phyloP scores from a whole-genome alignment of 495 filamentous ascomycete species.

The Darksidea phi region DNA sequence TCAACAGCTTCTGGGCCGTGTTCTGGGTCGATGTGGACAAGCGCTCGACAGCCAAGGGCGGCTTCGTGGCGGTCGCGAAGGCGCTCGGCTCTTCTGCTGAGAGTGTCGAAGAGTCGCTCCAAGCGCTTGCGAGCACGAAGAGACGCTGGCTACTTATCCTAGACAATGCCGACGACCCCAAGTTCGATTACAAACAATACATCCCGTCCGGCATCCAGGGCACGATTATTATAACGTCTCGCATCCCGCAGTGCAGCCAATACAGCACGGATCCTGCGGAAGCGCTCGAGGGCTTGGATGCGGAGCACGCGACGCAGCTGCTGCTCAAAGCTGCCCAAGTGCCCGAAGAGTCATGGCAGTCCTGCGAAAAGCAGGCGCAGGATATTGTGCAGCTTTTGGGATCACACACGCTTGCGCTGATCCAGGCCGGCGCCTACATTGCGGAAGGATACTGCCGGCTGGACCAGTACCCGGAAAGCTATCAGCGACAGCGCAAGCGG shows the following conservation, averaged over 20 bases:
- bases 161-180: slow-evolving; percentile 32
- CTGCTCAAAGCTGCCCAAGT: too few species aligned
- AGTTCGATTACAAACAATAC: slow-evolving; percentile 26
- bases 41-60: slow-evolving; percentile 1
- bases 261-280: too few species aligned
- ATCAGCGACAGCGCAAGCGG: slow-evolving; percentile 15
- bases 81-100: slow-evolving; percentile 5
- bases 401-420: slow-evolving; percentile 30
- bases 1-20: slow-evolving; percentile 28
- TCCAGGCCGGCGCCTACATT: slow-evolving; percentile 36
- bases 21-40: slow-evolving; percentile 30
- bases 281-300: too few species aligned
- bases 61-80: slow-evolving; percentile 21
- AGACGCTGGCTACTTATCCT: slow-evolving; percentile 27
- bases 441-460: slow-evolving; percentile 20
- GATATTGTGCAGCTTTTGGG: slow-evolving; percentile 17
- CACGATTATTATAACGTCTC: slow-evolving; percentile 26
- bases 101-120: slow-evolving; percentile 7
- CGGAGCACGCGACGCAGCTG: too few species aligned
- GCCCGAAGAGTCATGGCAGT: too few species aligned
- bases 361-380: neutral
- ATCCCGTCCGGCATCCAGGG: slow-evolving; percentile 26
- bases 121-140: slow-evolving; percentile 18
- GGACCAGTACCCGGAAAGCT: slow-evolving; percentile 22
- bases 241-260: neutral